These are phyloP conservation scores for Xylaria sp. DNA, from an alignment of 2,329 filamentous ascomycete species.

Conservation along the genomic window DNA sequence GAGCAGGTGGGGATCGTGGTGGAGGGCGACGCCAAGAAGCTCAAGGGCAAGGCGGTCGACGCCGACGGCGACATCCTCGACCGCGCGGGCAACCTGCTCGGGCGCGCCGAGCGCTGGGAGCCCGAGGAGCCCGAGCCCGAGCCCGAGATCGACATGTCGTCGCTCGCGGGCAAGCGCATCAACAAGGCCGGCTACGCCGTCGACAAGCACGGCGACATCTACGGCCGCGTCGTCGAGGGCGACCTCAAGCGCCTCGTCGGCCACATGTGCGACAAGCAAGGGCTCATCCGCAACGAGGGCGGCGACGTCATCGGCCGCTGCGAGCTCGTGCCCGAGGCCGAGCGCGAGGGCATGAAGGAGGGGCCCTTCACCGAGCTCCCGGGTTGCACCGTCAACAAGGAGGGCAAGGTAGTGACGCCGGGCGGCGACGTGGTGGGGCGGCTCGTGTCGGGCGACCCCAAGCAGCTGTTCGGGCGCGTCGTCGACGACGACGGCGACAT, in stretches of 20 bases:
- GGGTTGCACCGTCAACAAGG: conserved; percentile 67
- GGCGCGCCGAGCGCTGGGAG: conserved; percentile 71
- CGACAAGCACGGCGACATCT: conserved; percentile 56
- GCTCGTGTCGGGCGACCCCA: conserved; percentile 70
- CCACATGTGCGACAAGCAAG: conserved; percentile 71
- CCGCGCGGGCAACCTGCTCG: conserved; percentile 67
- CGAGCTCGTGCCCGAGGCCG: conserved; percentile 68
- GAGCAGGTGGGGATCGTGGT: conserved; percentile 62
- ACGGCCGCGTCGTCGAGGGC: conserved; percentile 69
- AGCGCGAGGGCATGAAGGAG: conserved; percentile 64
- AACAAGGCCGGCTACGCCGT: conserved; percentile 70
- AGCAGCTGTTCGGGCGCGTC: conserved; percentile 70
- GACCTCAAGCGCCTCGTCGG: conserved; percentile 65
- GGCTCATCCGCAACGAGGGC: conserved; percentile 72
- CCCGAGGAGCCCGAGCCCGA: conserved; percentile 52
- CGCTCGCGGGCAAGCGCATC: conserved; percentile 69
- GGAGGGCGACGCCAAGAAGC: conserved; percentile 65
- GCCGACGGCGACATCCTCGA: conserved; percentile 71
- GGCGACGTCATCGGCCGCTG: conserved; percentile 70
- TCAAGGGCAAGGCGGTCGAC: conserved; percentile 68
- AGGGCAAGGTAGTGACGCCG: conserved; percentile 67
- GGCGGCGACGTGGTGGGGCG: conserved; percentile 73
- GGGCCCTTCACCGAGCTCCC: conserved; percentile 70
- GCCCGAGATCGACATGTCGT: conserved; percentile 58
- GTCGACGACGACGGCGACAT: conserved; percentile 86